phyloP scores from a whole-genome alignment of 1,139 yeast species.

The Candida frijolesensis region DNA sequence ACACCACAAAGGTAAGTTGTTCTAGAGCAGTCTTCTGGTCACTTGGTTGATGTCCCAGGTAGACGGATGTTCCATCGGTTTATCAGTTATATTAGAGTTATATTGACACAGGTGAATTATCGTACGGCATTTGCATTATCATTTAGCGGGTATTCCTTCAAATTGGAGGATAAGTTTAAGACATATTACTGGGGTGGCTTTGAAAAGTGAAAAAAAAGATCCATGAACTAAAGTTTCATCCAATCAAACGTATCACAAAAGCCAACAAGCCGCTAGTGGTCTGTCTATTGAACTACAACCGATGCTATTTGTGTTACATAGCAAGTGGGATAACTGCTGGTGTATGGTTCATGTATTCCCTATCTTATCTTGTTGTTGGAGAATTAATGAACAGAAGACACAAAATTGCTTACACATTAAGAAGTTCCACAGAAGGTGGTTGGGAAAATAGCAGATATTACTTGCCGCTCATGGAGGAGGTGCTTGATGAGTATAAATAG shows the following conservation, averaged over 20 bases:
- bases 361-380: neutral
- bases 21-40: too few relatives aligned
- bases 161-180: too few relatives aligned
- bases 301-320: neutral
- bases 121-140: slow-evolving; percentile 3
- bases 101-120: neutral
- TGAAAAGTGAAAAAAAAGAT: neutral
- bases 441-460: neutral
- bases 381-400: neutral
- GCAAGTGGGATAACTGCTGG: neutral
- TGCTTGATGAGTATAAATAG: too few relatives aligned
- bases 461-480: too few relatives aligned
- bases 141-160: neutral
- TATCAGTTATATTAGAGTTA: too few relatives aligned
- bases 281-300: neutral
- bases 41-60: neutral
- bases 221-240: neutral
- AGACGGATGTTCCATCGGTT: neutral
- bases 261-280: neutral
- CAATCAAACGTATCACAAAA: neutral
- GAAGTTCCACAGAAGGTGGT: neutral
- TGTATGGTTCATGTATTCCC: neutral
- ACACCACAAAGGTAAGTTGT: too few relatives aligned
- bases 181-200: too few relatives aligned
- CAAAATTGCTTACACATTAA: neutral